Percentiles rank a stretch among this genome's conserved stretches.
These are phyloP conservation scores for Escallonia herrerae DNA, from an alignment of 129 eudicot genomes.

Conservation along the genomic window DNA sequence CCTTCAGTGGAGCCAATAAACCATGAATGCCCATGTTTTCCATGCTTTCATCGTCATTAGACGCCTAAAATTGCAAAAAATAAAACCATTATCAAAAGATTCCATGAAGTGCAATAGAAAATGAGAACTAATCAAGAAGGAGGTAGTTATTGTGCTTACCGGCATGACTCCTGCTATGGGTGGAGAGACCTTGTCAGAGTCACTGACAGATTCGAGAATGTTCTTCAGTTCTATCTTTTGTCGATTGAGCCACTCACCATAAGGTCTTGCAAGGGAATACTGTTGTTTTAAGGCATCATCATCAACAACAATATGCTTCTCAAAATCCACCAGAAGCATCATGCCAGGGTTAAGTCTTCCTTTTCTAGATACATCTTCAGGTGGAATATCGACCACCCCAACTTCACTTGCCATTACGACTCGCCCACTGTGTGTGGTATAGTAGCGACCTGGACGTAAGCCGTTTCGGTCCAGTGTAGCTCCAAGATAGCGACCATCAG, in stretches of 20 bases:
- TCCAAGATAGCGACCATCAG: slow-evolving; percentile 98
- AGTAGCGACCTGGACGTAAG: slow-evolving; percentile 91
- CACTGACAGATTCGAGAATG: slow-evolving; percentile 70
- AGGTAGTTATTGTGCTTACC: slow-evolving; percentile 32
- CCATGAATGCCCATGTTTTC: slow-evolving; percentile 81
- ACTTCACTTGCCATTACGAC: slow-evolving; percentile 99
- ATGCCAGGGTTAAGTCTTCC: slow-evolving; percentile 98
- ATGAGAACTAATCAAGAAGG: background rate
- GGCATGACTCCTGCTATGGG: slow-evolving; percentile 58
- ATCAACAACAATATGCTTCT: slow-evolving; percentile 90
- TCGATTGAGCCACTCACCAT: slow-evolving; percentile 74
- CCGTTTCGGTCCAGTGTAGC: slow-evolving; percentile 96
- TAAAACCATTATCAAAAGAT: slow-evolving; percentile 2
- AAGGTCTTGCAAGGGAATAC: slow-evolving; percentile 77
- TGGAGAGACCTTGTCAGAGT: slow-evolving; percentile 47
- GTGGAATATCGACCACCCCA: slow-evolving; percentile 97
- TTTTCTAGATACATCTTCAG: slow-evolving; percentile 86
- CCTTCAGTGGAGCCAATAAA: slow-evolving; percentile 81
- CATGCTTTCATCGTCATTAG: slow-evolving; percentile 65
- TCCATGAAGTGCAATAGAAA: background rate
- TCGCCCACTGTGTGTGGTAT: slow-evolving; percentile 88
- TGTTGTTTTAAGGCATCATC: slow-evolving; percentile 94
- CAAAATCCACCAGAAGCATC: slow-evolving; percentile 99
- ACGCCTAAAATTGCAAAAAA: slow-evolving; percentile 26
- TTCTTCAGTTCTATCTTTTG: slow-evolving; percentile 80